phyloP scores from a whole-genome alignment of 163 green algal species.

The Trebouxiophyceae sp. region DNA sequence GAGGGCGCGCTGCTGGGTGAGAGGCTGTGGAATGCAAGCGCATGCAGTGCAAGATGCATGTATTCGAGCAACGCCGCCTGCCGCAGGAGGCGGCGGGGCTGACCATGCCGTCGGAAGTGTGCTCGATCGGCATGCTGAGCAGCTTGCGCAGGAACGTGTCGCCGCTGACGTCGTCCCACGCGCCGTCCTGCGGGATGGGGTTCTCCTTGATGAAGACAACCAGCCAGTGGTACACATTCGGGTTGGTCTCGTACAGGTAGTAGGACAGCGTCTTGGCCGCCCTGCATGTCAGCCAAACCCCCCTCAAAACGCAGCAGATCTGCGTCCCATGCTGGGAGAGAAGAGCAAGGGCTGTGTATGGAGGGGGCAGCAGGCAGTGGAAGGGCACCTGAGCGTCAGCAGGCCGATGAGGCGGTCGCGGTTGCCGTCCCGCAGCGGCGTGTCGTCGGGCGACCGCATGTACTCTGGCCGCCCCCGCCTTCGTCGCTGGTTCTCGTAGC shows the following conservation, averaged over 20 bases:
- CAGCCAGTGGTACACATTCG: conserved; percentile 76
- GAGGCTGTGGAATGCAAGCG: no score
- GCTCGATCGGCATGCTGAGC: conserved; percentile 56
- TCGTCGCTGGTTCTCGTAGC: conserved; percentile 25
- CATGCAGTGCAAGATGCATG: no score
- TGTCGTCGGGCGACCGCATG: conserved; percentile 53
- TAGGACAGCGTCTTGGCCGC: conserved; percentile 72
- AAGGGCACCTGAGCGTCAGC: conserved; percentile 32
- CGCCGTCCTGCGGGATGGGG: conserved; percentile 68
- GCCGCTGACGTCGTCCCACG: conserved; percentile 80
- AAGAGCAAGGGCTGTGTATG: neutral
- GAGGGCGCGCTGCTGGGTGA: no score
- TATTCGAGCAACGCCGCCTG: no score
- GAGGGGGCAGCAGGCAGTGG: neutral
- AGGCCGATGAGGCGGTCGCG: conserved; percentile 74
- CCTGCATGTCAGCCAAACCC: conserved; percentile 4
- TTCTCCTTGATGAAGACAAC: conserved; percentile 55
- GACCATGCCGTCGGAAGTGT: conserved; percentile 17
- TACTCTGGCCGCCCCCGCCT: conserved; percentile 40
- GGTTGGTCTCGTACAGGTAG: conserved; percentile 66
- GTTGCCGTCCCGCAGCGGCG: conserved; percentile 78
- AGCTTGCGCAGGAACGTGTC: conserved; percentile 78
- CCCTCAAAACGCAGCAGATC: no score
- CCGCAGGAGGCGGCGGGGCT: neutral
- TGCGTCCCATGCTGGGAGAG: no score